Conservation (phyloP, 164 flowering plant species). For the Vitis riparia region DNA sequence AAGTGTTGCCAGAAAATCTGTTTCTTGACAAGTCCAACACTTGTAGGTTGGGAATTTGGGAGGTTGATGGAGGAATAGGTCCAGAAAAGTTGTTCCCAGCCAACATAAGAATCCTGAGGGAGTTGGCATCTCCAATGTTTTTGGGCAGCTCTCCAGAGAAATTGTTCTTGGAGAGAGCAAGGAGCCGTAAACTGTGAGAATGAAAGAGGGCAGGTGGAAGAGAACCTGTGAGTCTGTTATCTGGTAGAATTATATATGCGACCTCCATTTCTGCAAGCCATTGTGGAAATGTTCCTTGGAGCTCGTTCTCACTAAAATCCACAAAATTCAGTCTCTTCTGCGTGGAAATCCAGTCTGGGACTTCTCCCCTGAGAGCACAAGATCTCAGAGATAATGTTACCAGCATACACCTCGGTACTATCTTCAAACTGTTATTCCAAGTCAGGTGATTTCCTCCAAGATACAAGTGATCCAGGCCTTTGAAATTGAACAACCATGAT, state of each 20-base stretch:
- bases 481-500: not conserved
- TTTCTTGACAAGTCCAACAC: not conserved
- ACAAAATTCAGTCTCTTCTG: not conserved
- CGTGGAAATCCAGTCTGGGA: not conserved
- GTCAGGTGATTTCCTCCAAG: too few relatives aligned
- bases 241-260: not conserved
- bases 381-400: not conserved
- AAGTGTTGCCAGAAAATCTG: too few relatives aligned
- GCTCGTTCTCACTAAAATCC: not conserved
- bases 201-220: not conserved
- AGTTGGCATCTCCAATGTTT: not conserved
- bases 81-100: not conserved
- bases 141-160: not conserved
- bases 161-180: not conserved
- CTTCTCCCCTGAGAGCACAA: not conserved
- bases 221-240: not conserved
- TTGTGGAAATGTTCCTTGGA: not conserved
- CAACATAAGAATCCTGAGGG: not conserved
- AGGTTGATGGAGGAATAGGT: not conserved
- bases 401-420: not conserved
- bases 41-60: not conserved
- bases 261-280: not conserved
- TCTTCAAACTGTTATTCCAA: not conserved
- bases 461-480: too few relatives aligned
- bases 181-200: not conserved